These are phyloP conservation scores for Linderniella brevidens DNA, from an alignment of 257 asterid genomes.

Conservation along the genomic window DNA sequence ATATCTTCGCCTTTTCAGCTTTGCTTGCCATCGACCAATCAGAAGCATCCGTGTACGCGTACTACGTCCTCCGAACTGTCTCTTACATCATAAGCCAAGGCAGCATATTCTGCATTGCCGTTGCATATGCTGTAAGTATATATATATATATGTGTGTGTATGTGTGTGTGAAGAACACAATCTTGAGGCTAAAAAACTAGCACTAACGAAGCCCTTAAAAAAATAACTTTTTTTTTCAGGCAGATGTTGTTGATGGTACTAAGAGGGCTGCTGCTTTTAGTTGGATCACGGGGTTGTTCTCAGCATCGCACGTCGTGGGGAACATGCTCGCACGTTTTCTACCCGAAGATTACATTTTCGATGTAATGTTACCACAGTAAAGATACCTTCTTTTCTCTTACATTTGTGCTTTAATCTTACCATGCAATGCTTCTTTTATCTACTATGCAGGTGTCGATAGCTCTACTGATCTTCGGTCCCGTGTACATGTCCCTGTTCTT, in stretches of 20 bases:
- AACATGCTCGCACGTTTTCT: conserved; percentile 76
- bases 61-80: conserved; percentile 49
- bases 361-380: conserved; percentile 21
- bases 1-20: conserved; percentile 35
- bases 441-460: conserved; percentile 60
- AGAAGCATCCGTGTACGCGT: conserved; percentile 69
- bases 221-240: conserved; percentile 29
- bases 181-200: too few relatives aligned
- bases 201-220: background rate
- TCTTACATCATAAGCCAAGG: conserved; percentile 80
- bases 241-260: conserved; percentile 54
- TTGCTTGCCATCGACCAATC: conserved; percentile 63
- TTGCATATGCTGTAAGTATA: conserved; percentile 75
- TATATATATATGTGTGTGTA: conserved; percentile 12
- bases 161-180: background rate
- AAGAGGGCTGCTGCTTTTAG: conserved; percentile 67
- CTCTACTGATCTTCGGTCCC: conserved; percentile 45
- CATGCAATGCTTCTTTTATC: background rate
- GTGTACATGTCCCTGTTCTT: conserved; percentile 53
- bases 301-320: conserved; percentile 80
- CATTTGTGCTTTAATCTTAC: background rate
- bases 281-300: conserved; percentile 85
- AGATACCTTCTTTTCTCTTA: background rate
- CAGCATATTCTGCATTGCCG: conserved; percentile 80
- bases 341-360: conserved; percentile 50